These are phyloP conservation scores for Mycena kentingensis DNA, from an alignment of 768 basidiomycete species.

Conservation along the genomic window DNA sequence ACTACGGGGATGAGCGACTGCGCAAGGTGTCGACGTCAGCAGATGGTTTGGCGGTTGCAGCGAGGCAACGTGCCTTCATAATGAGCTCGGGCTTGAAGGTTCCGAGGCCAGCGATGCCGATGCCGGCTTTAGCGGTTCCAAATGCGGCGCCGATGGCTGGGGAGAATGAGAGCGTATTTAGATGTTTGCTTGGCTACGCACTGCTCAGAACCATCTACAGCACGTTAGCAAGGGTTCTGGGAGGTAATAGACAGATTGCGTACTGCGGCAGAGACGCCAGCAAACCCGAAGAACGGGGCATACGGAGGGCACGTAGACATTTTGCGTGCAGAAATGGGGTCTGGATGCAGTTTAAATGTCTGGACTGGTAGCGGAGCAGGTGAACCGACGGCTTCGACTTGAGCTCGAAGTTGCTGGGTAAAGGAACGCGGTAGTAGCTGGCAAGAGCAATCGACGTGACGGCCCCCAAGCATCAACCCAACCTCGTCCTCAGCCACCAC, in stretches of 20 bases:
- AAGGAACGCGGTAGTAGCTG: too few species aligned
- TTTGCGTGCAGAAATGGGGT: conserved; percentile 7
- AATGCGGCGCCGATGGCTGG: conserved; percentile 92
- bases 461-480: too few species aligned
- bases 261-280: conserved; percentile 92
- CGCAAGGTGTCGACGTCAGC: conserved; percentile 1
- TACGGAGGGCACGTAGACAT: conserved; percentile 87
- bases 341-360: background rate
- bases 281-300: conserved; percentile 98
- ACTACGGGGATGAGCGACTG: conserved; percentile 96
- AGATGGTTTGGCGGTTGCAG: background rate
- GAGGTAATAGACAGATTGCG: conserved; percentile 31
- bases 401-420: too few species aligned
- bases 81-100: conserved; percentile 94
- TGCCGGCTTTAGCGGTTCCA: conserved; percentile 95
- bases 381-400: too few species aligned
- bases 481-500: too few species aligned
- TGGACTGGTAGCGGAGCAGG: too few species aligned
- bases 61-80: conserved; percentile 76
- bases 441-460: too few species aligned
- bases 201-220: conserved; percentile 93
- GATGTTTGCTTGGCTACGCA: conserved; percentile 44
- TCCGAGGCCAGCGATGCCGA: conserved; percentile 94
- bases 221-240: background rate
- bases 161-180: conserved; percentile 10